Base-by-base conservation (phyloP, 331 rosid genomes). In the Stylosanthes scabra region DNA sequence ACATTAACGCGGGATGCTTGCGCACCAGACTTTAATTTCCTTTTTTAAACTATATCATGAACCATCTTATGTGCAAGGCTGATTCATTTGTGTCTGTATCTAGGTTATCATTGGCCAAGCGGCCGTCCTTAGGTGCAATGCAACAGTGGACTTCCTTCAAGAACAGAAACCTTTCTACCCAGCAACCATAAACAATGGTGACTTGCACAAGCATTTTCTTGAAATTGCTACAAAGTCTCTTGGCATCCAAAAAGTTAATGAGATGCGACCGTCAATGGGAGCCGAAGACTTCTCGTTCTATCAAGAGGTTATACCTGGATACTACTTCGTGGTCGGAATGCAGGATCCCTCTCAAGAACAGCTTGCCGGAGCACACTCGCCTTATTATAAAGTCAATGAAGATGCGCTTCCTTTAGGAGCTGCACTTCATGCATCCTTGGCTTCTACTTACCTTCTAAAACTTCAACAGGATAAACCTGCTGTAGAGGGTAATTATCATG, bases 351-450 rank as follows among this genome's bases (percentile, higher is more conserved):
- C 77, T 2, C 44, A 41, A 2, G 92, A 82, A 77, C 76, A 58
- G 54, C 54, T 80, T 14, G 55, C 66, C 8, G 44, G 74, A 0
- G 64, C 34, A 3, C 98, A 93, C 83, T 86, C 96, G 1, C 87
- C 93, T 1, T 49, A 80, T 83, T 87, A 86, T 82, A 55, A 68
- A 58, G 63, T 93, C 82, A 89, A 89, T 2, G 98, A 93, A 85
- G 97, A 87, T 49, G 88, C 78, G 34, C 81, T 91, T 46, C 86
- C 92, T 58, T 87, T 83, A 41, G 98, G 98, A 3, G 97, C 98
- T 79, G 98, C 98, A 29, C 92, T 93, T 75, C 97, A 91, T 66
- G 97, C 98, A 49, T 86, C 94, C 40, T 75, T 93, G 59, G 97
- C 96, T 41, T 28, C 82, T 40, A 83, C 75, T 56, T 90, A 81